phyloP scores from a whole-genome alignment of 2,329 filamentous ascomycete genomes.

The Cercospora berteroae region DNA sequence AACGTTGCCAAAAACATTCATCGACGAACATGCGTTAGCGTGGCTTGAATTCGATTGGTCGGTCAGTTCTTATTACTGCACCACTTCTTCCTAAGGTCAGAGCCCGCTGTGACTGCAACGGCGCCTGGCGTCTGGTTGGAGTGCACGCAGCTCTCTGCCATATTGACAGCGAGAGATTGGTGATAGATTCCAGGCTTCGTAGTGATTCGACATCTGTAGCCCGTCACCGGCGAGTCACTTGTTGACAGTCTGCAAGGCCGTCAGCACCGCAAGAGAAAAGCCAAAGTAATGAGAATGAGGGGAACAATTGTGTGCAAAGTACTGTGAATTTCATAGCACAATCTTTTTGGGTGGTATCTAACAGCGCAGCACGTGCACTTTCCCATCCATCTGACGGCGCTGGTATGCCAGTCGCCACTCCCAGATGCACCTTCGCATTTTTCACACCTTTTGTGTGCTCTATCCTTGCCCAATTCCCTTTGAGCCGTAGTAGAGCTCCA shows the following conservation, averaged over 20 bases:
- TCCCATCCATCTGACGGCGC: conserved; percentile 3
- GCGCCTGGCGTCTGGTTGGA: too few species aligned
- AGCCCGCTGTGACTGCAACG: too few species aligned
- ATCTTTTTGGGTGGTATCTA: conserved; percentile 3
- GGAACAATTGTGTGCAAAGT: background rate
- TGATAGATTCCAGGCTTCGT: too few species aligned
- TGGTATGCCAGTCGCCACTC: conserved; percentile 11
- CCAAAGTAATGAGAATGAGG: background rate
- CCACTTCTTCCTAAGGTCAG: background rate
- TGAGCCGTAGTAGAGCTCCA: conserved; percentile 15
- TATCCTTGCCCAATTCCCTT: conserved; percentile 12
- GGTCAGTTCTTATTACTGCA: background rate
- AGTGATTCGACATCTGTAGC: too few species aligned
- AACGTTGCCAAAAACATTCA: background rate
- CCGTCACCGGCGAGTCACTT: too few species aligned
- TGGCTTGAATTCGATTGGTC: background rate
- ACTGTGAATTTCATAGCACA: conserved; percentile 9
- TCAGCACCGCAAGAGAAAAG: background rate
- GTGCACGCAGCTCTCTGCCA: background rate
- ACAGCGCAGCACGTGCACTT: conserved; percentile 13
- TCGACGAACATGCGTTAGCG: background rate
- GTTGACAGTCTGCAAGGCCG: background rate
- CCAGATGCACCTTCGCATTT: conserved; percentile 9
- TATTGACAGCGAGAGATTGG: background rate
- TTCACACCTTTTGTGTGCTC: conserved; percentile 5